Evolutionary conservation across 179 eudicot genomes (phyloP).

Genomic region (Spergularia azorica): DNA sequence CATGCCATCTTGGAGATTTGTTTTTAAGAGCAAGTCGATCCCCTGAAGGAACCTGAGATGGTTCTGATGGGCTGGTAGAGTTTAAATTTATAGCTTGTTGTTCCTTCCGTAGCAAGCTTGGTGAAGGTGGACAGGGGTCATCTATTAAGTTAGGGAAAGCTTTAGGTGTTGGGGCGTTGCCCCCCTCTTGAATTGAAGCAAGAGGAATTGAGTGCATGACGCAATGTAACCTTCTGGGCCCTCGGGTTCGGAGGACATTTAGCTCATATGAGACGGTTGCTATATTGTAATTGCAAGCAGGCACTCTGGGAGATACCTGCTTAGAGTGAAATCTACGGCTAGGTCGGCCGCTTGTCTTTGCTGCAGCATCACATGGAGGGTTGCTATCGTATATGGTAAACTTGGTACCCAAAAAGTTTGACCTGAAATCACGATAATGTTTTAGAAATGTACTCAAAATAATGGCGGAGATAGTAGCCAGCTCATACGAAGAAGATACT

Average conservation of each 20-base stretch:
- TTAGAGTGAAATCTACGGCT: constrained; percentile 68
- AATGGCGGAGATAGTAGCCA: background rate
- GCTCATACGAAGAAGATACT: constrained; percentile 24
- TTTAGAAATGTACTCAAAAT: constrained; percentile 2
- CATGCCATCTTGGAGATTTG: constrained; percentile 95
- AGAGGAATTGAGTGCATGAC: constrained; percentile 68
- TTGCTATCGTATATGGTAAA: constrained; percentile 80
- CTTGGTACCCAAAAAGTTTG: constrained; percentile 89
- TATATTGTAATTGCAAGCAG: constrained; percentile 63
- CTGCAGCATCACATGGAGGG: constrained; percentile 47
- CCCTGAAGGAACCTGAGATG: constrained; percentile 22
- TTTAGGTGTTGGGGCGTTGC: constrained; percentile 81
- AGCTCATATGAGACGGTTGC: constrained; percentile 80
- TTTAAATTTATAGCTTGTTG: constrained; percentile 36
- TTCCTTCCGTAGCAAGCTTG: constrained; percentile 44
- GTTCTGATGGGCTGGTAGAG: constrained; percentile 36
- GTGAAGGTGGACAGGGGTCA: constrained; percentile 36
- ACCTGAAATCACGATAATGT: constrained; percentile 42
- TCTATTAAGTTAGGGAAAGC: constrained; percentile 51
- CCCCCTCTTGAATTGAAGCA: constrained; percentile 81
- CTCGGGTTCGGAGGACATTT: constrained; percentile 78
- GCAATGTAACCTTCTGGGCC: constrained; percentile 78
- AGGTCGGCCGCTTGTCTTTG: constrained; percentile 38
- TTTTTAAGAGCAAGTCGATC: constrained; percentile 70
- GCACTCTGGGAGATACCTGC: constrained; percentile 70